phyloP scores from a whole-genome alignment of 163 green algal genomes.

The Chlamydomonas reinhardtii region DNA sequence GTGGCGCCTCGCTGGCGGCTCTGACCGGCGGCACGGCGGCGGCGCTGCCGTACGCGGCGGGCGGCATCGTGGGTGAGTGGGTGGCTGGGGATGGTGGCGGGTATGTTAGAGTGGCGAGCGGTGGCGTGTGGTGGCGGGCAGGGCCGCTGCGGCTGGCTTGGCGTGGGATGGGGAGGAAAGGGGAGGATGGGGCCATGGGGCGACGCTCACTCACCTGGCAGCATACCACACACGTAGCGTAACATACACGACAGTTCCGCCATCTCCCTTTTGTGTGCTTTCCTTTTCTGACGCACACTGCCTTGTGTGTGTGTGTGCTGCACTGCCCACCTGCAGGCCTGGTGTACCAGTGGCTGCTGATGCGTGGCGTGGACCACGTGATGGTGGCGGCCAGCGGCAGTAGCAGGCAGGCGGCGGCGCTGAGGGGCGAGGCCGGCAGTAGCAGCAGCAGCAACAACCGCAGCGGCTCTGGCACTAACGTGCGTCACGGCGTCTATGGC shows the following conservation, averaged over 20 bases:
- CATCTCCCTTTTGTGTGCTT: too few species aligned
- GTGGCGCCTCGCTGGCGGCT: slow-evolving; percentile 64
- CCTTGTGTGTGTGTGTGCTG: too few species aligned
- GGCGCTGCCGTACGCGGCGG: slow-evolving; percentile 83
- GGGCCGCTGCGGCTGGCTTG: too few species aligned
- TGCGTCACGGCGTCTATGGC: not conserved
- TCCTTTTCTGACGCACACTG: too few species aligned
- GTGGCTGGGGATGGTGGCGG: too few species aligned
- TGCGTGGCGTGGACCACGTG: slow-evolving; percentile 70
- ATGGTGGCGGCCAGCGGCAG: slow-evolving; percentile 31
- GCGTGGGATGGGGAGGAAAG: too few species aligned
- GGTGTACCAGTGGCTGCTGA: slow-evolving; percentile 85
- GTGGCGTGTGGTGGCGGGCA: too few species aligned
- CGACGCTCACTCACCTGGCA: too few species aligned
- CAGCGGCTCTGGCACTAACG: not conserved
- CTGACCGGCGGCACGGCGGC: slow-evolving; percentile 58
- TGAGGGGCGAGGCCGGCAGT: not conserved
- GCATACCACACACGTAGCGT: too few species aligned
- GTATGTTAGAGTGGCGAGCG: too few species aligned
- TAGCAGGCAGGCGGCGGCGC: not conserved
- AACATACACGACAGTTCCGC: too few species aligned
- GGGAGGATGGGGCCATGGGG: too few species aligned
- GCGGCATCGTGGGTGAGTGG: slow-evolving; percentile 59
- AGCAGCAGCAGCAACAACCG: not conserved
- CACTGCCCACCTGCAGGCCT: slow-evolving; percentile 59